Evolutionary conservation across 805 yeast genomes (phyloP), one percentile per base, ranked within the genome.

Genomic region (Wickerhamiella parazyma): DNA sequence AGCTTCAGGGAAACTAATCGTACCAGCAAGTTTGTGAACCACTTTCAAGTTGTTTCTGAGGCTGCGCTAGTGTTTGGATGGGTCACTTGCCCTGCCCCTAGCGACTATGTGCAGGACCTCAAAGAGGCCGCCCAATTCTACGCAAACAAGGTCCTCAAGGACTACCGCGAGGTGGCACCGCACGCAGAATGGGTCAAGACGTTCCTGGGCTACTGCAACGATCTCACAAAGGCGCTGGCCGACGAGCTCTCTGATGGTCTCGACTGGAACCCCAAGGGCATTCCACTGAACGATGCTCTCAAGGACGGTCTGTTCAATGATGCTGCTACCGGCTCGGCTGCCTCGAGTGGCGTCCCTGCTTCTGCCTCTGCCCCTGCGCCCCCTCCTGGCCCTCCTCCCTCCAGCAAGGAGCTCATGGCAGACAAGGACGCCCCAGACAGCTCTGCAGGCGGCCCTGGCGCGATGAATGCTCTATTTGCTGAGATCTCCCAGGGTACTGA

Each of bases 51-150:
- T 1, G 70, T 91, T 34, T 74, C 86, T 20, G 97, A 91, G 58
- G 96, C 95, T 40, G 75, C 81, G 8, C 86, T 95, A 9, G 84
- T 82, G 6, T 68, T 87, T 43, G 94, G 94, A 19, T 91, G 99
- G 99, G 72, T 89, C 49, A 75, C 83, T 16, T 72, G 74, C 5
- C 74, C 70, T 3, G 76, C 84, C 4, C 95, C 96, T 1, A 74
- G 80, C 12, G 54, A 55, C 7, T 73, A 70, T 50, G 72, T 91
- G 45, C 74, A 80, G 3, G 95, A 87, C 51, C 82, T 78, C 64
- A 82, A 80, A 58, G 98, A 91, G 57, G 76, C 93, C 17, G 82
- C 95, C 28, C 89, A 80, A 60, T 91, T 91, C 64, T 91, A 96
- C 86, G 73, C 94, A 9, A 87, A 91, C 64, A 75, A 94, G 54